Evolutionary conservation across 2,329 filamentous ascomycete species (phyloP), one percentile per base, ranked within the genome.

Genomic region (Ilyonectria destructans): DNA sequence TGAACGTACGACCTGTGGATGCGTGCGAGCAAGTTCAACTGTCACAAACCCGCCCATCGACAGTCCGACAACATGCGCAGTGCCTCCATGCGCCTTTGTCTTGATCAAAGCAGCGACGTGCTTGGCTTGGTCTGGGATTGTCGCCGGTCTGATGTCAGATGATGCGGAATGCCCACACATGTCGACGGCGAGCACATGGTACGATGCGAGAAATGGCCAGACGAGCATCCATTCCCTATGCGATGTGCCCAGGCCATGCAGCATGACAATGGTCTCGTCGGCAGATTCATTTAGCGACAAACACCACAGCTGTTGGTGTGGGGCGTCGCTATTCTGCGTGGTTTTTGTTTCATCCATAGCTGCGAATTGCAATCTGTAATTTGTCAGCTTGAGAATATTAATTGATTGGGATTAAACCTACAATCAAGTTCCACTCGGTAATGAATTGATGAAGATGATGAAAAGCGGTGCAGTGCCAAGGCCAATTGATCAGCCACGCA

Each of bases 31-130:
- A 10, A 71, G 65, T 13, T n/a, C 10, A 9, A 71, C 43, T 2
- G 69, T 26, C 4, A 61, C 19, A 6, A 71, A 71, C 1, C 49
- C 69, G 1, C 69, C 69, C 10, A 58, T 37, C 13, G 55, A 58
- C 17, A 58, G 31, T 7, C 55, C 55, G 1, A 58, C 40, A 12
- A 58, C 55, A 46, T 58, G 37, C 4, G 55, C 55, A 17, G 10
- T n/a, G 6, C 40, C 29, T 23, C 17, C 37, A 29, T 31, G 55
- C 21, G 55, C 55, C 9, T 45, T 26, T 6, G 9, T 5, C 6
- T 10, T 37, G 19, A 58, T 58, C 5, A 58, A 10, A 17, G 10
- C 21, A 4, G 12, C 33, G 1, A 46, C 55, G 8, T 58, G 33
- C 15, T 58, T 23, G 7, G 40, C 55, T 7, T 37, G 23, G 4